Percentiles rank a stretch among this genome's conserved stretches.
Evolutionary conservation across 1,284 basidiomycete genomes (phyloP).

Genomic region (Caloboletus firmus): DNA sequence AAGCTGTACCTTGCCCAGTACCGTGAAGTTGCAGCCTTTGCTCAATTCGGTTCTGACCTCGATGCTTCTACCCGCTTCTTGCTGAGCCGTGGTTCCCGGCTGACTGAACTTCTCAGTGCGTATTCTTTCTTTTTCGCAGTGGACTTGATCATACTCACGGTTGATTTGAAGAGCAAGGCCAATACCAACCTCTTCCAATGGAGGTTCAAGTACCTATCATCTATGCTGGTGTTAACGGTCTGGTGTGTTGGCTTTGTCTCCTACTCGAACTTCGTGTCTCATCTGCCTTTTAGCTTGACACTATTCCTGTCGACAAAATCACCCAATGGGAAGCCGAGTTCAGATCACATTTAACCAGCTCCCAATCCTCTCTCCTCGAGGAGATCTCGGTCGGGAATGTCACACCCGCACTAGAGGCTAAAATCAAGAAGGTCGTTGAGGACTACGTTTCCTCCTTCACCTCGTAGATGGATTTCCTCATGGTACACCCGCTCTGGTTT

Average conservation of each 20-base stretch:
- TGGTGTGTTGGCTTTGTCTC: conserved; percentile 49
- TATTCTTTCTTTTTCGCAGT: conserved; percentile 14
- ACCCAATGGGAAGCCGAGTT: conserved; percentile 92
- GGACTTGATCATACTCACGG: conserved; percentile 6
- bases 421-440: conserved; percentile 92
- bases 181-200: conserved; percentile 90
- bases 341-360: conserved; percentile 75
- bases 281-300: conserved; percentile 62
- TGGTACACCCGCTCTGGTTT: conserved; percentile 15
- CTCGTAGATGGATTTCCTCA: conserved; percentile 45
- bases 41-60: conserved; percentile 99
- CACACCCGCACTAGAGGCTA: conserved; percentile 85
- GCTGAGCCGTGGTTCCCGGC: conserved; percentile 94
- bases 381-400: conserved; percentile 84
- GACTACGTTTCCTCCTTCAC: conserved; percentile 84
- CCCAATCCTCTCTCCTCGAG: conserved; percentile 70
- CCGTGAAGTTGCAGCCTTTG: conserved; percentile 99
- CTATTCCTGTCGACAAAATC: conserved; percentile 93
- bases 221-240: conserved; percentile 99
- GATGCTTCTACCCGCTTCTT: conserved; percentile 98
- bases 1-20: conserved; percentile 99
- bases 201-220: conserved; percentile 98
- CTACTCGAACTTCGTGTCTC: background rate
- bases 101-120: conserved; percentile 94
- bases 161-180: conserved; percentile 79